Evolutionary conservation across 495 filamentous ascomycete species (phyloP), one percentile per base, ranked within the genome.

Genomic region (Annulohypoxylon stygium): DNA sequence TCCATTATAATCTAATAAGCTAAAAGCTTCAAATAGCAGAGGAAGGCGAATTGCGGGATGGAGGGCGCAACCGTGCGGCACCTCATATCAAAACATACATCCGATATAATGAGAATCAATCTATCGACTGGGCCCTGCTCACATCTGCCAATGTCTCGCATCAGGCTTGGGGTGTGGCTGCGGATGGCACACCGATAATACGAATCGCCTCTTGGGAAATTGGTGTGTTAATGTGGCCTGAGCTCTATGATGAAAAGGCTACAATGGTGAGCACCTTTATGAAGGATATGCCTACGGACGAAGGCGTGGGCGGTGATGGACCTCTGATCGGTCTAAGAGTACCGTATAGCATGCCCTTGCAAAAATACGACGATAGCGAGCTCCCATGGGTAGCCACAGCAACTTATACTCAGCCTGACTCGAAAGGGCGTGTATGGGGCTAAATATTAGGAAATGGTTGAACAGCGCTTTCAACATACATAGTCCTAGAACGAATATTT

Each of bases 81-180:
- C 94, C 94, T 0, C 94, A 97, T 76, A 92, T 97, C 71, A 97
- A 97, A 78, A 97, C 94, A 0, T 97, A 96, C 67, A 89, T 95
- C 53, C 89, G 93, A 4, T 97, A 90, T 75, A 76, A 83, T 9
- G 81, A 88, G 61, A 53, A 77, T 6, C 74, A 67, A 1, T 82
- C 84, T 69, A 93, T 97, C 41, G 93, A 95, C 74, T 97, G 94
- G 94, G 93, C 93, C 18, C 86, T 97, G 73, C 76, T 96, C 6
- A 94, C 93, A 1, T 93, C 92, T 8, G 93, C 94, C 12, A 97
- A 97, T 73, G 80, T 97, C 3, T 95, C 92, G 0, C 97, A 89
- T 63, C 94, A 97, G 77, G 94, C 94, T 0, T 97, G 94, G 94
- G 94, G 94, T n/a, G 87, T 89, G 14, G 83, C 82, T 14, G 54